phyloP scores from a whole-genome alignment of 2,329 filamentous ascomycete species.

The Cercospora sp. region DNA sequence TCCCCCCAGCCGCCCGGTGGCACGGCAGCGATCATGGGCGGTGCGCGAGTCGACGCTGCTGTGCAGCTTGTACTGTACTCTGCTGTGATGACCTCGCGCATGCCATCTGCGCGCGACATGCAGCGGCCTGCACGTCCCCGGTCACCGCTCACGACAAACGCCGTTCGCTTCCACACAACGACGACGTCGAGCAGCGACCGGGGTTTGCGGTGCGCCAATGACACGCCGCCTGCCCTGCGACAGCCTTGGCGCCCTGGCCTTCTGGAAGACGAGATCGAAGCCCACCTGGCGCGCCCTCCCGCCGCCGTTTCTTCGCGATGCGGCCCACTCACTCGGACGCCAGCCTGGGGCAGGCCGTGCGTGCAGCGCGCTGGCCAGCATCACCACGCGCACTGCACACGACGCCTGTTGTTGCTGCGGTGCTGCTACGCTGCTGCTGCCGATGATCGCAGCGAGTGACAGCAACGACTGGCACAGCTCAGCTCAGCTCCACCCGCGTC shows the following conservation, averaged over 20 bases:
- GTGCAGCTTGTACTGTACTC: no score
- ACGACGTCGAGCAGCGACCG: neutral
- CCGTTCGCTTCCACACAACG: neutral
- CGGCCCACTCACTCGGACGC: slow-evolving; percentile 11
- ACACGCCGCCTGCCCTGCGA: neutral
- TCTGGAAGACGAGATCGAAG: slow-evolving; percentile 13
- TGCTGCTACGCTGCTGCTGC: neutral
- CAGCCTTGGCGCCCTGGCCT: slow-evolving; percentile 1
- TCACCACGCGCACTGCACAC: neutral
- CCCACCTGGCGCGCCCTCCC: neutral
- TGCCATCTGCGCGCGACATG: neutral
- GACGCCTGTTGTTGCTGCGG: neutral
- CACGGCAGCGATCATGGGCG: neutral
- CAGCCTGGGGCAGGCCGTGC: neutral
- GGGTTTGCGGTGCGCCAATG: neutral
- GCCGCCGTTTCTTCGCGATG: slow-evolving; percentile 13
- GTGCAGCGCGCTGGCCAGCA: neutral
- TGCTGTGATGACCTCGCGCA: neutral
- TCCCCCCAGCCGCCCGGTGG: neutral
- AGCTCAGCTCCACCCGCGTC: neutral
- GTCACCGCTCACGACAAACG: slow-evolving; percentile 9
- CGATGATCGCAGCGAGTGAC: neutral
- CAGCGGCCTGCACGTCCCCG: neutral
- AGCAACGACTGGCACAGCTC: neutral
- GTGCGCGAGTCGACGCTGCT: neutral